These are phyloP conservation scores for Candida nemodendra DNA, from an alignment of 805 yeast genomes.

Conservation along the genomic window DNA sequence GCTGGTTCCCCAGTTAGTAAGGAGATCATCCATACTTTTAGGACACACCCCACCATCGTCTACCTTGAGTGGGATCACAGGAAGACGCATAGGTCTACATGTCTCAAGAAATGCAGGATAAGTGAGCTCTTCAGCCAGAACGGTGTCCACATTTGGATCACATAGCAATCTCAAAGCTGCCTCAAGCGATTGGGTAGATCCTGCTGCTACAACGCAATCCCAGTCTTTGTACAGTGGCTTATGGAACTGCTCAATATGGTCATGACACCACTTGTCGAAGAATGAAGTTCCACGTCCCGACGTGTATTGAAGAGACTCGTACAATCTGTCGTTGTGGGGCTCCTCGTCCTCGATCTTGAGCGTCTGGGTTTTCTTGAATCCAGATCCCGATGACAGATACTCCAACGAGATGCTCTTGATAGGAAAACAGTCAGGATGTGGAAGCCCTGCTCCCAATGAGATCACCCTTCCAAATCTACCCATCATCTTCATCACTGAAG, in stretches of 20 bases:
- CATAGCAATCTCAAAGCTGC: constrained; percentile 74
- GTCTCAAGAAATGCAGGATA: constrained; percentile 86
- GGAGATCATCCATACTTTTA: constrained; percentile 55
- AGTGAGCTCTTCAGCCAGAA: constrained; percentile 77
- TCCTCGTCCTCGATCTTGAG: constrained; percentile 26
- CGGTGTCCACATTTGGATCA: constrained; percentile 69
- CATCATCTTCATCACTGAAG: constrained; percentile 29
- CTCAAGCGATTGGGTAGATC: constrained; percentile 92
- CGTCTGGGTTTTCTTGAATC: constrained; percentile 41
- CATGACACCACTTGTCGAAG: constrained; percentile 39
- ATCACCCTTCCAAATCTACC: constrained; percentile 34
- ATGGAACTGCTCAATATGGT: constrained; percentile 44
- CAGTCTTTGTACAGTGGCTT: constrained; percentile 55
- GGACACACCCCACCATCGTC: constrained; percentile 81
- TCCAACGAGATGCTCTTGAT: constrained; percentile 31
- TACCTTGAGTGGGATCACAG: constrained; percentile 69
- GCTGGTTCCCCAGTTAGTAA: constrained; percentile 70
- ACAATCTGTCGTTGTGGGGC: constrained; percentile 30
- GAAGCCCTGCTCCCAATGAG: constrained; percentile 58
- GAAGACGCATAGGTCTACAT: constrained; percentile 68
- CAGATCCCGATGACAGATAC: constrained; percentile 40
- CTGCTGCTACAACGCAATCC: constrained; percentile 69
- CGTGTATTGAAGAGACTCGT: constrained; percentile 53
- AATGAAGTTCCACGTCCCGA: constrained; percentile 47
- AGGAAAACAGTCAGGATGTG: constrained; percentile 53